Evolutionary conservation across 129 eudicot species (phyloP).

Genomic region (Apium graveolens): DNA sequence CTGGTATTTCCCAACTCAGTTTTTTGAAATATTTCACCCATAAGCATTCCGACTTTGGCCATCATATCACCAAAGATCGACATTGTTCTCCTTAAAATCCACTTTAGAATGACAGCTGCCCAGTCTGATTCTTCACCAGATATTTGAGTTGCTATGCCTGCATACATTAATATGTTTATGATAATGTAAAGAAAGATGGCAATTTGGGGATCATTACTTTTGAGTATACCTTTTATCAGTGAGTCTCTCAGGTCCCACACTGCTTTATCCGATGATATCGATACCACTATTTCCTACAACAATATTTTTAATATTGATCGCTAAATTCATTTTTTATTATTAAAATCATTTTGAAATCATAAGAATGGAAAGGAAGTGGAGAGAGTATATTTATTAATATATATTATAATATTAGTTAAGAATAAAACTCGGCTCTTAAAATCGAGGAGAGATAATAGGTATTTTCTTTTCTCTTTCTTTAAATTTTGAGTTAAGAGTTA

Average conservation of each 20-base stretch:
- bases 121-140: constrained; percentile 30
- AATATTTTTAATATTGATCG: too few species aligned
- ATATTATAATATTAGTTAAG: too few species aligned
- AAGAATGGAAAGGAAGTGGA: too few species aligned
- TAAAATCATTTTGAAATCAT: too few species aligned
- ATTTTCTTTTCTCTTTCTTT: too few species aligned
- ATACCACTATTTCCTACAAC: constrained; percentile 43
- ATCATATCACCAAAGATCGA: constrained; percentile 31
- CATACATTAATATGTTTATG: constrained; percentile 2
- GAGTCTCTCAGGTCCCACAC: constrained; percentile 84
- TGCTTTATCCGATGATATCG: constrained; percentile 46
- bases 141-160: constrained; percentile 13
- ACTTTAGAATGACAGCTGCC: constrained; percentile 24
- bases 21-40: constrained; percentile 20
- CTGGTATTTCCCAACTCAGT: constrained; percentile 16
- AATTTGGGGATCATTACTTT: neutral
- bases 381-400: too few species aligned
- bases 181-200: neutral
- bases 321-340: too few species aligned
- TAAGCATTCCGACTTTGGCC: constrained; percentile 19
- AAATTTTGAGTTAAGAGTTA: too few species aligned
- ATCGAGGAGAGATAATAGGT: too few species aligned
- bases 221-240: constrained; percentile 28
- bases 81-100: constrained; percentile 38
- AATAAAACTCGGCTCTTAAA: too few species aligned